These are phyloP conservation scores for Phyllostachys edulis DNA, from an alignment of 176 grass and related monocot species.

Conservation along the genomic window DNA sequence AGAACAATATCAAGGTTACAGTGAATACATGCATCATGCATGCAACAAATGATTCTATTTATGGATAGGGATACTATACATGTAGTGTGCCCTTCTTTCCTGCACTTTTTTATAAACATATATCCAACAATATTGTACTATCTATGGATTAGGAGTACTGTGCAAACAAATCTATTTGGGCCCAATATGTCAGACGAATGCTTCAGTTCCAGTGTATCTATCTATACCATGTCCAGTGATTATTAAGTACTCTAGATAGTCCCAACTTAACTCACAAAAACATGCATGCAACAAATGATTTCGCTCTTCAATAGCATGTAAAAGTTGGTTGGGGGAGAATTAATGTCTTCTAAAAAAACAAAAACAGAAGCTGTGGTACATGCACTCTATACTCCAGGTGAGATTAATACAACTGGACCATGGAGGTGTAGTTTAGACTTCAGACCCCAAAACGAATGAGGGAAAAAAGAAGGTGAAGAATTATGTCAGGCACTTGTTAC, in stretches of 20 bases:
- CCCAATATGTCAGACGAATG: background rate
- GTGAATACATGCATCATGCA: background rate
- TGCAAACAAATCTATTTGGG: background rate
- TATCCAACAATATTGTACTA: background rate
- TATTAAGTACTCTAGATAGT: background rate
- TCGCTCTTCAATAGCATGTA: background rate
- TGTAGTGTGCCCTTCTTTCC: background rate
- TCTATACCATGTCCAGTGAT: background rate
- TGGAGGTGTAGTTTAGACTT: background rate
- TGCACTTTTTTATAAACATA: background rate
- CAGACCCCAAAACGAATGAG: background rate
- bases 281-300: background rate
- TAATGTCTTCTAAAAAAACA: background rate
- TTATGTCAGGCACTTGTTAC: background rate
- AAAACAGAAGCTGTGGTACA: background rate
- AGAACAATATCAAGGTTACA: conserved; percentile 13
- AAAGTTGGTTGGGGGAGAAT: background rate
- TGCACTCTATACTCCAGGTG: background rate
- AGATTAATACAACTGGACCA: background rate
- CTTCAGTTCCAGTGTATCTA: background rate
- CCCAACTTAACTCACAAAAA: background rate
- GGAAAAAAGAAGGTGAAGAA: background rate
- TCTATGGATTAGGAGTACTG: background rate
- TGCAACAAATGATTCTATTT: background rate
- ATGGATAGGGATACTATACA: background rate